Base-by-base conservation (phyloP, 345 rosid genomes). In the Kernera saxatilis region DNA sequence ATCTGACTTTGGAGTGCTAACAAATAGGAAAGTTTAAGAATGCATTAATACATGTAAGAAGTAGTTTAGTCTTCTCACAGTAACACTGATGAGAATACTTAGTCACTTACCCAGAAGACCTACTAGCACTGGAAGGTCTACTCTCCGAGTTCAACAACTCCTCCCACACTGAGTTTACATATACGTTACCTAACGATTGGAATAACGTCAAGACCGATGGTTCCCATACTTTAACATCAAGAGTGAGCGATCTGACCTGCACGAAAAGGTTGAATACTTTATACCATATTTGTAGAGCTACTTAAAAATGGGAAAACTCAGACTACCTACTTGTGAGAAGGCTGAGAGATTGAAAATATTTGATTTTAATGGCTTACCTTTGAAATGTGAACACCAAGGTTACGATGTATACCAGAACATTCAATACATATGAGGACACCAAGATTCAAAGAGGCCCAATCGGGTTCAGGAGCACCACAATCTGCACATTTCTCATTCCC, bases 201-300 rank as follows among this genome's bases (percentile, higher is more conserved):
- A 90, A 90, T 60, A 90, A 67, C 64, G 78, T 78, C 81, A 90
- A 57, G 27, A 90, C 85, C 18, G 93, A 90, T 45, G 90, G 89
- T 64, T 87, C 91, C 96, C 96, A 87, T 60, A 83, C 96, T 83
- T 85, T 89, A 41, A 89, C 88, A 68, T 89, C 92, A 61, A 87
- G 96, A 36, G 84, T 89, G 61, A 89, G 81, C 23, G 96, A 87
- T 56, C 96, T 84, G 73, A 89, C 90, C 96, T 87, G 84, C 77
- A 74, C 36, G 9, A 72, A 35, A 68, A 29, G 64, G 33, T 43
- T 46, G 77, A 37, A 51, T 69, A 43, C 30, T 40, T 57, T 10
- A 49, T 39, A 40, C 19, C 26, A 23, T 46, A 23, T 33, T 15
- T 54, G 13, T 2, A 56, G 7, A 62, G 44, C 32, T 62, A 69